Base-by-base conservation (phyloP, 2,329 filamentous ascomycete species). In the Paraconiothyrium brasiliense region DNA sequence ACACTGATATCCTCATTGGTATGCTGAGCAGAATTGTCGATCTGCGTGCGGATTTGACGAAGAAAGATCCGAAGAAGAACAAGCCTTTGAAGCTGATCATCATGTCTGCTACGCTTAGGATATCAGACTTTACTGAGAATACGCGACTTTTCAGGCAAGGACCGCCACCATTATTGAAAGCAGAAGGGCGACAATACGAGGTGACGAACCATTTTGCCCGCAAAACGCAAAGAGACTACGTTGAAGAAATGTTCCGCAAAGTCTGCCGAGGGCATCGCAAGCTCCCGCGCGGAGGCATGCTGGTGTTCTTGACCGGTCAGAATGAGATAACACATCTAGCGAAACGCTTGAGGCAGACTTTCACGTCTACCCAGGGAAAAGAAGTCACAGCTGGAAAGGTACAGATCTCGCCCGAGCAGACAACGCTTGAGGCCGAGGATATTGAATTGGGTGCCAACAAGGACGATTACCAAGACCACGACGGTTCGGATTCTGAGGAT, bases 1-100 rank as follows among this genome's bases (percentile, higher is more conserved):
- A 99, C 74, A 99, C 96, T 0, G 96, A 99, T 76, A 96, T 99
- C 44, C 82, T 99, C n/a, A 94, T 99, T 67, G 95, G 95, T 54
- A 96, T 99, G 89, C 87, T 98, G 16, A 97, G 94, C 73, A 89
- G 94, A 72, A 93, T 98, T 37, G 92, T 97, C 51, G 92, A 93
- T 68, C 82, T 97, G 57, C 87, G 95, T 61, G 87, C 90, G 57
- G 87, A 92, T 43, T 86, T 97, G 80, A 87, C 87, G 8, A 82
- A 86, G 62, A 90, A 95, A 76, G 87, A 95, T 62, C 82, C 89
- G 0, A 86, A 87, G 0, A 86, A 87, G 1, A 90, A 76, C 57
- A 81, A 89, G 66, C 93, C 94, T 0, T 80, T 99, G 56, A 99
- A 98, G 79, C 85, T 99, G 9, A 88, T 99, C 62, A 97, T 99